Percentiles rank a stretch among this genome's conserved stretches.
Evolutionary conservation across 352 stramenopile genomes (phyloP).

Genomic region (Phytopythium ostracodes): DNA sequence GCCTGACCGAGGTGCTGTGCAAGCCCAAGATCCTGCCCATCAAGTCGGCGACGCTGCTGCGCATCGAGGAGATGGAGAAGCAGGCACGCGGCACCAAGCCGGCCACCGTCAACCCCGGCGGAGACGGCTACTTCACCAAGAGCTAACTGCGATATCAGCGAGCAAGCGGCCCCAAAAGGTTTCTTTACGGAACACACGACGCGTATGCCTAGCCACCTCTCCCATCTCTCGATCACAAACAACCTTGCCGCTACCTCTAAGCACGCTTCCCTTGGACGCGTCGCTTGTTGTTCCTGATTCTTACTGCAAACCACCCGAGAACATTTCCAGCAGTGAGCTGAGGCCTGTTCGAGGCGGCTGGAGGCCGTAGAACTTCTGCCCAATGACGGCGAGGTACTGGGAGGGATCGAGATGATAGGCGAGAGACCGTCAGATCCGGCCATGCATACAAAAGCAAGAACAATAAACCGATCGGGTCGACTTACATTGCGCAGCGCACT

Average conservation of each 20-base stretch:
- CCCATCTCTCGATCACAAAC: no score
- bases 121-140: constrained; percentile 14
- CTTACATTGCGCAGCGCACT: constrained; percentile 69
- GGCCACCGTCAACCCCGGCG: constrained; percentile 12
- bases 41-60: constrained; percentile 80
- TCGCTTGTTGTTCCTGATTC: not conserved
- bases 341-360: constrained; percentile 73
- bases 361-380: constrained; percentile 84
- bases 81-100: constrained; percentile 44
- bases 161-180: no score
- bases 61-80: constrained; percentile 85
- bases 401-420: constrained; percentile 1
- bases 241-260: not conserved
- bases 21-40: constrained; percentile 90
- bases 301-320: constrained; percentile 71
- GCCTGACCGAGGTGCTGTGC: constrained; percentile 14
- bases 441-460: no score
- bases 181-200: no score
- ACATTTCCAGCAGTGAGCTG: constrained; percentile 84
- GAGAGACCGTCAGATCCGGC: no score
- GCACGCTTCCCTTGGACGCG: not conserved
- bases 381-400: constrained; percentile 82
- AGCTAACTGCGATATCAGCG: no score
- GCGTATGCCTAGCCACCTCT: no score
- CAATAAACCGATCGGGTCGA: no score